Conservation (phyloP, 345 rosid genomes). For the Euphorbia tirucalli region DNA sequence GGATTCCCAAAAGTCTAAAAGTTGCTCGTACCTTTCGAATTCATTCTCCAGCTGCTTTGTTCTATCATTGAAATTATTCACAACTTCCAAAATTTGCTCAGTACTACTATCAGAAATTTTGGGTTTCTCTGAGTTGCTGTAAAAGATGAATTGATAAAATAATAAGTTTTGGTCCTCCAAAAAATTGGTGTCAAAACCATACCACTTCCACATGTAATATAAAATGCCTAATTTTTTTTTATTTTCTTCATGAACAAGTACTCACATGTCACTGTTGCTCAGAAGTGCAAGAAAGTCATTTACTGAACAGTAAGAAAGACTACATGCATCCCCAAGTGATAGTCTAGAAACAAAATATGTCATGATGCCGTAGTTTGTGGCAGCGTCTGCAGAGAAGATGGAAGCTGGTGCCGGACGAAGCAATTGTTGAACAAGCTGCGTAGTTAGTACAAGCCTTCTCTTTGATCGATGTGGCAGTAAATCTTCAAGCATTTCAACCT, state of each 20-base stretch:
- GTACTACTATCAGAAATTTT: conserved; percentile 35
- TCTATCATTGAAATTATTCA: conserved; percentile 53
- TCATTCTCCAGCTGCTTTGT: conserved; percentile 54
- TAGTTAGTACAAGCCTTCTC: conserved; percentile 74
- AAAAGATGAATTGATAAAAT: background rate
- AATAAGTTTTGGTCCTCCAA: background rate
- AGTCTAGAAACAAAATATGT: conserved; percentile 51
- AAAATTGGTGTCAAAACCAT: background rate
- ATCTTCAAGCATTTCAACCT: conserved; percentile 48
- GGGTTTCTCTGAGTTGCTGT: conserved; percentile 43
- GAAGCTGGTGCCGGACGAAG: conserved; percentile 51
- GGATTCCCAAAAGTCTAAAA: background rate
- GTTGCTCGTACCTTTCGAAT: conserved; percentile 48
- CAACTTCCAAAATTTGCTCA: conserved; percentile 46
- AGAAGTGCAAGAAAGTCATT: conserved; percentile 28
- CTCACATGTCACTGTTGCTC: conserved; percentile 53
- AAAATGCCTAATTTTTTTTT: background rate
- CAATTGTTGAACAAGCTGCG: conserved; percentile 76
- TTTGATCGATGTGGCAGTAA: conserved; percentile 47
- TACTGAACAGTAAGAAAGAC: conserved; percentile 29
- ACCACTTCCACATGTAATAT: background rate
- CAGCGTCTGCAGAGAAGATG: conserved; percentile 50
- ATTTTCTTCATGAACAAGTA: background rate
- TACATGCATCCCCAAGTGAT: conserved; percentile 73
- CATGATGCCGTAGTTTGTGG: conserved; percentile 45